Base-by-base conservation (phyloP, 176 grass and related monocot genomes). In the Zea luxurians region DNA sequence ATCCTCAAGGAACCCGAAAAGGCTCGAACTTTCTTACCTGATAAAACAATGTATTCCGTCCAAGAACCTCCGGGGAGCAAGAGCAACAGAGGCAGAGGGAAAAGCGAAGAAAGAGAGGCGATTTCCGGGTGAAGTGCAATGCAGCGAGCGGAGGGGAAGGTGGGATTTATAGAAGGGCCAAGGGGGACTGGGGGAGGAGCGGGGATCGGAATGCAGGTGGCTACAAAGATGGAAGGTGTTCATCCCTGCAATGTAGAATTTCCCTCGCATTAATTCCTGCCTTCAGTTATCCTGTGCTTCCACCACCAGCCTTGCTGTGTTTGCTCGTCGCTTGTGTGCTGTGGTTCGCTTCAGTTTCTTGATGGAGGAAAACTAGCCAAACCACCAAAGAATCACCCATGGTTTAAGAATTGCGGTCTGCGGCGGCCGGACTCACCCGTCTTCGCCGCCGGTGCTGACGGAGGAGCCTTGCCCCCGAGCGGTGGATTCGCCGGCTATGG, bases 171-270 rank as follows among this genome's bases (percentile, higher is more conserved):
- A 21, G 55, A 1, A 9, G 15, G 37, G 15, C 3, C 20, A 0
- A 20, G 18, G 0, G 41, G 48, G 13, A 4, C 10, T 17, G 36
- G 45, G 13, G 35, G 34, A 15, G 21, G 2, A 47, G 2, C 46
- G 8, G 2, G 36, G 36, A 41, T 42, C 3, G 17, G 9, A 44
- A 52, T 36, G 27, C 46, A 16, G 17, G 3, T 0, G 0, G 13
- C 12, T 82, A 13, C 37, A 11, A 42, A 66, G 13, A 62, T 83
- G 41, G 72, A 76, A 47, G 4, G 71, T 59, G 12, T 21, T 21
- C 6, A 35, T 53, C 60, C 11, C 15, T 48, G 37, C 13, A 48
- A 13, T 0, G 44, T 38, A 1, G 13, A 55, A 57, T 13, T 80
- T 37, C 20, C 20, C 10, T 4, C 16, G 3, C 15, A 53, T 58